These are phyloP conservation scores for Closterium sp. DNA, from an alignment of 139 green algal genomes.

Conservation along the genomic window DNA sequence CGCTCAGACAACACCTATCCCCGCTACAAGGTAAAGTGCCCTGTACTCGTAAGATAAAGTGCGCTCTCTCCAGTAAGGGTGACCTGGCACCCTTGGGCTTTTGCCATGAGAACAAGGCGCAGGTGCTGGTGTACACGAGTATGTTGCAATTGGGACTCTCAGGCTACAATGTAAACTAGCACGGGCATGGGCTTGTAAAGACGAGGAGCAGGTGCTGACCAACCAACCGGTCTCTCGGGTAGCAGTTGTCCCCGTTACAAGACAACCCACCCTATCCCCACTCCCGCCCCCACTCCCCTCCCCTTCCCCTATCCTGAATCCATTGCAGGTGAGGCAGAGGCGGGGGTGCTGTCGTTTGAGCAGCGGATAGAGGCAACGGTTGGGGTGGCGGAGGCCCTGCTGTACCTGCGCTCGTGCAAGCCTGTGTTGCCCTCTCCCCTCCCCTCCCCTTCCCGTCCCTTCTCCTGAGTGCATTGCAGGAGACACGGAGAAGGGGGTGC, in stretches of 20 bases:
- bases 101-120: constrained; percentile 4
- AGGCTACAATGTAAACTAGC: too few relatives aligned
- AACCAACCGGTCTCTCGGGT: constrained; percentile 14
- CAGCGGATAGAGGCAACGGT: not conserved
- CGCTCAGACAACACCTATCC: constrained; percentile 7
- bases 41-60: not conserved
- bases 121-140: constrained; percentile 43
- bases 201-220: constrained; percentile 13
- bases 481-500: not conserved
- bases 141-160: constrained; percentile 22
- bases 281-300: too few relatives aligned
- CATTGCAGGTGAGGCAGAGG: not conserved
- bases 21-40: not conserved
- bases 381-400: not conserved
- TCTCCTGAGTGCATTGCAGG: too few relatives aligned
- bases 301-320: too few relatives aligned
- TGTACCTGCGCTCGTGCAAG: not conserved
- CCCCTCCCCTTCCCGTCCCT: too few relatives aligned
- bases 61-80: too few relatives aligned
- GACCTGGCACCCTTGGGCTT: too few relatives aligned
- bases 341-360: not conserved
- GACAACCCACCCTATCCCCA: not conserved
- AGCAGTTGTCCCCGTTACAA: not conserved
- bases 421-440: too few relatives aligned
- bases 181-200: too few relatives aligned